phyloP scores from a whole-genome alignment of 805 yeast genomes.

The Metschnikowia chrysomelidarum region DNA sequence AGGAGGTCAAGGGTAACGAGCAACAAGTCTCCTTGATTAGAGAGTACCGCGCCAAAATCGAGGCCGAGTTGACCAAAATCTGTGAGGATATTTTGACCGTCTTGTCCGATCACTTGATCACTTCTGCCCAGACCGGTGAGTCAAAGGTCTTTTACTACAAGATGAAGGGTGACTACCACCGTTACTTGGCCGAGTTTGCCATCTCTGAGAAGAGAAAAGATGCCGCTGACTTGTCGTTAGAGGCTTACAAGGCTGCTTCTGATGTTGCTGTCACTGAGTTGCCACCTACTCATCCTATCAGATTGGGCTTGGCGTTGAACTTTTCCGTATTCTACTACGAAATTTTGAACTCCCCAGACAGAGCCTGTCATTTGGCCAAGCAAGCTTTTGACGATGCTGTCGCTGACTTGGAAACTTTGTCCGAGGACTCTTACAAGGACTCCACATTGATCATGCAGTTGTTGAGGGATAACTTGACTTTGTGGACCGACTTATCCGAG shows the following conservation, averaged over 20 bases:
- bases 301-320: conserved; percentile 96
- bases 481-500: conserved; percentile 96
- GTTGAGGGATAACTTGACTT: conserved; percentile 95
- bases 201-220: conserved; percentile 86
- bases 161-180: conserved; percentile 99
- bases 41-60: conserved; percentile 93
- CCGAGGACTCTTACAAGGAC: conserved; percentile 98
- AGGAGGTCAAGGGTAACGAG: conserved; percentile 93
- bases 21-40: conserved; percentile 86
- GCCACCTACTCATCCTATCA: conserved; percentile 98
- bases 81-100: conserved; percentile 92
- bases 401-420: conserved; percentile 95
- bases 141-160: conserved; percentile 97
- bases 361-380: conserved; percentile 98
- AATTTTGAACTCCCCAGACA: conserved; percentile 96
- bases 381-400: conserved; percentile 99
- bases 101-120: conserved; percentile 84
- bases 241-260: conserved; percentile 92
- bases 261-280: conserved; percentile 96
- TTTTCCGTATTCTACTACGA: conserved; percentile 98
- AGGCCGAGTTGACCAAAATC: conserved; percentile 85
- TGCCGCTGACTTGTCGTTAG: conserved; percentile 89
- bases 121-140: conserved; percentile 94
- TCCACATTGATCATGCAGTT: conserved; percentile 98
- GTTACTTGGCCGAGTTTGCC: conserved; percentile 97